These are phyloP conservation scores for Lachnellula willkommii DNA, from an alignment of 2,329 filamentous ascomycete genomes.

Conservation along the genomic window DNA sequence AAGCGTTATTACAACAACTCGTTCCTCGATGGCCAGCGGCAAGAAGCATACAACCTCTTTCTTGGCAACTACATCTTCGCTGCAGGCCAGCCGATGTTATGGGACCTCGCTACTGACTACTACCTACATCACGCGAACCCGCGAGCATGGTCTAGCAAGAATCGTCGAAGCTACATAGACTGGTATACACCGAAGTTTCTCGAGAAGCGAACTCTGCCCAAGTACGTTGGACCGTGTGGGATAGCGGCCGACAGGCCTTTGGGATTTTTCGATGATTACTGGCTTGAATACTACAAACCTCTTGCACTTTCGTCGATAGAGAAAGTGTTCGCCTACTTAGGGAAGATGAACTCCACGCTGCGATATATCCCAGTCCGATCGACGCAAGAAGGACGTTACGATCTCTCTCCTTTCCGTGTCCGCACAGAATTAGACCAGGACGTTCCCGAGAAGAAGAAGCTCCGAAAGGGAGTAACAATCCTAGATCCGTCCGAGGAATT, in stretches of 20 bases:
- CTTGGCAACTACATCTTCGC: constrained; percentile 90
- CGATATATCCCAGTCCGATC: constrained; percentile 74
- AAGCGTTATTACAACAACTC: constrained; percentile 99
- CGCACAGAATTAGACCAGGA: constrained; percentile 60
- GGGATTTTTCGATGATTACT: constrained; percentile 80
- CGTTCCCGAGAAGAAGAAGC: constrained; percentile 54
- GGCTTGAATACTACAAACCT: constrained; percentile 94
- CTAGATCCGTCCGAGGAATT: constrained; percentile 50
- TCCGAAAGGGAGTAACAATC: constrained; percentile 65
- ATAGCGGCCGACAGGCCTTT: constrained; percentile 22
- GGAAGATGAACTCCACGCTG: constrained; percentile 80
- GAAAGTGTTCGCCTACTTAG: constrained; percentile 77
- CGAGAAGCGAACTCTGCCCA: constrained; percentile 44
- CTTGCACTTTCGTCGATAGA: constrained; percentile 80
- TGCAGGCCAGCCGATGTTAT: constrained; percentile 87
- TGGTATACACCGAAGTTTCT: constrained; percentile 81
- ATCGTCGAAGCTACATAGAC: constrained; percentile 68
- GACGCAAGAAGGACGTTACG: constrained; percentile 67
- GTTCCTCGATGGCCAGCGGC: constrained; percentile 93
- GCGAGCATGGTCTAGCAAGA: constrained; percentile 60
- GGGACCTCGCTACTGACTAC: constrained; percentile 93
- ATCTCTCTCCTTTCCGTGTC: constrained; percentile 83
- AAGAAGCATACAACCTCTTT: constrained; percentile 97
- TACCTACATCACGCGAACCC: constrained; percentile 91
- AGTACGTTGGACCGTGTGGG: constrained; percentile 17